phyloP scores from a whole-genome alignment of 2,329 filamentous ascomycete genomes.

The Acrocalymma vagum region DNA sequence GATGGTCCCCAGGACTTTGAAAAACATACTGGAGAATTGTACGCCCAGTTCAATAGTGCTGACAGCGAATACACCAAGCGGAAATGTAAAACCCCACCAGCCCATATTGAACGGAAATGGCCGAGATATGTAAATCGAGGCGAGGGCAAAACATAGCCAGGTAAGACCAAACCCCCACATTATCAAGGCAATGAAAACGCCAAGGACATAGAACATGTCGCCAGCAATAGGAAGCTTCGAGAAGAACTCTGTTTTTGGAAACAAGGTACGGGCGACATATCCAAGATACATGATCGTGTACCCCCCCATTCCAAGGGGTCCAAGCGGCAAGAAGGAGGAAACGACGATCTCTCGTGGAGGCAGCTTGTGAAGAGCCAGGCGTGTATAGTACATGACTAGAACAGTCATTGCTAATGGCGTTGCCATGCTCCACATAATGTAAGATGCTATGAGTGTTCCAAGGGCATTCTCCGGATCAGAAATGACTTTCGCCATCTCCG shows the following conservation, averaged over 20 bases:
- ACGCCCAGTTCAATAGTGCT: conserved; percentile 58
- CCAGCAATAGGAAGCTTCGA: conserved; percentile 53
- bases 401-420: conserved; percentile 68
- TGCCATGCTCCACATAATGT: conserved; percentile 74
- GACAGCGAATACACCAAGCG: conserved; percentile 64
- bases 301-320: conserved; percentile 72
- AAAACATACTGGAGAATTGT: conserved; percentile 64
- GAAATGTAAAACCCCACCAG: conserved; percentile 70
- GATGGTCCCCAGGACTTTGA: conserved; percentile 65
- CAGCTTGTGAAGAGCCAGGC: conserved; percentile 71
- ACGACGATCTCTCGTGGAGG: conserved; percentile 74
- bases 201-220: conserved; percentile 66
- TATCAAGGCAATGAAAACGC: conserved; percentile 61
- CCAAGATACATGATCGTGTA: conserved; percentile 65
- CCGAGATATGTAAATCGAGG: conserved; percentile 54
- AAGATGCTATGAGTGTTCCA: conserved; percentile 70
- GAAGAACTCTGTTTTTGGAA: conserved; percentile 50
- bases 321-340: conserved; percentile 72
- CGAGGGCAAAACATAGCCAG: conserved; percentile 64
- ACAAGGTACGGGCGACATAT: conserved; percentile 51
- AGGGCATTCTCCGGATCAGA: conserved; percentile 64
- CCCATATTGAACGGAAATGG: conserved; percentile 69
- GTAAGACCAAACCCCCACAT: conserved; percentile 66
- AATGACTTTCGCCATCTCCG: conserved; percentile 69
- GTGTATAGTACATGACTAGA: conserved; percentile 74